Evolutionary conservation across 2,329 filamentous ascomycete genomes (phyloP).

Genomic region (Thelonectria discophora): DNA sequence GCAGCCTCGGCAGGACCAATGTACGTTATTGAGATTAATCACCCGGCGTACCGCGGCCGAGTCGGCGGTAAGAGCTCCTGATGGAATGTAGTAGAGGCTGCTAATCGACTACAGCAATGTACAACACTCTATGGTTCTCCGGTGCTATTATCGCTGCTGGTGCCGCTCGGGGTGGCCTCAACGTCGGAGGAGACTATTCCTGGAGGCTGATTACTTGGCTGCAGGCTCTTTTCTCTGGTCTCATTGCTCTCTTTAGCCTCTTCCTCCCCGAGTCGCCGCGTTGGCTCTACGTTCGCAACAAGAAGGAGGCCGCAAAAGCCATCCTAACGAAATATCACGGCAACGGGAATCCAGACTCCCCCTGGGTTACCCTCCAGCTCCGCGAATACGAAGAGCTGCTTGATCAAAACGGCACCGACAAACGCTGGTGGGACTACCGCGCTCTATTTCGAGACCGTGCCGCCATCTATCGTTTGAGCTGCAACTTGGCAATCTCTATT

Average conservation of each 20-base stretch:
- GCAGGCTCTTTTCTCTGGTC: constrained; percentile 52
- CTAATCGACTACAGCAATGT: constrained; percentile 62
- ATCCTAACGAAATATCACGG: constrained; percentile 54
- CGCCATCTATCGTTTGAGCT: constrained; percentile 55
- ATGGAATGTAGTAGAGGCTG: neutral
- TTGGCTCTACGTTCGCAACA: constrained; percentile 51
- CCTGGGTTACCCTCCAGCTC: constrained; percentile 49
- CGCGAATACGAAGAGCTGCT: constrained; percentile 56
- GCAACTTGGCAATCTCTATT: constrained; percentile 51
- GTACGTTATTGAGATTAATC: constrained; percentile 58
- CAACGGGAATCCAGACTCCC: constrained; percentile 49
- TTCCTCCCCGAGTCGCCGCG: constrained; percentile 55
- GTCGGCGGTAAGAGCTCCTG: neutral
- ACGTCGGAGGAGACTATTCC: constrained; percentile 48
- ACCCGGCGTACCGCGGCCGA: constrained; percentile 55
- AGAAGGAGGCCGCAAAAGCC: constrained; percentile 38
- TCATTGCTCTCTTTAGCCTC: constrained; percentile 46
- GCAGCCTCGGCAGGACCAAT: constrained; percentile 53
- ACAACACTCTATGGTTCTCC: constrained; percentile 56
- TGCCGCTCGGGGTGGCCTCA: constrained; percentile 53
- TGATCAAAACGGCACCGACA: constrained; percentile 56
- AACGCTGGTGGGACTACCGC: constrained; percentile 59
- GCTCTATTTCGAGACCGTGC: constrained; percentile 53
- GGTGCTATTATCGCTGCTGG: constrained; percentile 59
- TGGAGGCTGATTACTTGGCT: constrained; percentile 55